Evolutionary conservation across 2,329 filamentous ascomycete species (phyloP).

Genomic region (Xylariaceae sp.): DNA sequence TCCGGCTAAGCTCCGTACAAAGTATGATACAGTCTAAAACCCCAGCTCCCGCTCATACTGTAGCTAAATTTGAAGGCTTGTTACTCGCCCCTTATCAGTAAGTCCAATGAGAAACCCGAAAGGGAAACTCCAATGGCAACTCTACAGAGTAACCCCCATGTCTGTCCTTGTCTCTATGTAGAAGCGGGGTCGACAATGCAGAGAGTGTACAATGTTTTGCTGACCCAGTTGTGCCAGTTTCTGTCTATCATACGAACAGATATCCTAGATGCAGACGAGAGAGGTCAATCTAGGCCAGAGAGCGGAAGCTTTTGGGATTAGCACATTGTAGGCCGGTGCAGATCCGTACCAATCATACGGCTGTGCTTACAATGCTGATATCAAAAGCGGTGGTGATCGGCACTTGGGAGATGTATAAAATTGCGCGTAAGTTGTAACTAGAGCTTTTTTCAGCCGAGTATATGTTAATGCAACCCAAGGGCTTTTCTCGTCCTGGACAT

Average conservation of each 20-base stretch:
- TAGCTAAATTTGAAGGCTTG: not conserved
- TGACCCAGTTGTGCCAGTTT: not conserved
- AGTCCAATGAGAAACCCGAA: constrained; percentile 11
- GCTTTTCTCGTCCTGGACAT: too few species aligned
- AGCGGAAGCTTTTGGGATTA: too few species aligned
- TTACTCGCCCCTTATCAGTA: constrained; percentile 15
- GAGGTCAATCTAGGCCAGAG: too few species aligned
- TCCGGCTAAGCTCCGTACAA: too few species aligned
- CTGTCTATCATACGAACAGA: too few species aligned
- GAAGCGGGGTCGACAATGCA: not conserved
- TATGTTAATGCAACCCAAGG: not conserved
- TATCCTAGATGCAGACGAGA: too few species aligned
- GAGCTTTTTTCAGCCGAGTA: not conserved
- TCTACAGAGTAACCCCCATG: too few species aligned
- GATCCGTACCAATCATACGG: constrained; percentile 13
- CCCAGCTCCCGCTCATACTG: too few species aligned
- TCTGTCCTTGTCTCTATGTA: not conserved
- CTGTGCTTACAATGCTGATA: not conserved
- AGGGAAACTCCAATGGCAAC: not conserved
- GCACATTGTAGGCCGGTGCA: constrained; percentile 11
- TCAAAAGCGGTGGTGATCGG: constrained; percentile 2
- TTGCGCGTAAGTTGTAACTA: not conserved
- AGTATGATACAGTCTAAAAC: constrained; percentile 14
- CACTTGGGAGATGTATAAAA: constrained; percentile 4
- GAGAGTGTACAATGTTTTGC: constrained; percentile 1